Percentiles rank a stretch among this genome's conserved stretches.
Evolutionary conservation across 176 grass and related monocot genomes (phyloP).

Genomic region (Miscanthus lutarioriparius): DNA sequence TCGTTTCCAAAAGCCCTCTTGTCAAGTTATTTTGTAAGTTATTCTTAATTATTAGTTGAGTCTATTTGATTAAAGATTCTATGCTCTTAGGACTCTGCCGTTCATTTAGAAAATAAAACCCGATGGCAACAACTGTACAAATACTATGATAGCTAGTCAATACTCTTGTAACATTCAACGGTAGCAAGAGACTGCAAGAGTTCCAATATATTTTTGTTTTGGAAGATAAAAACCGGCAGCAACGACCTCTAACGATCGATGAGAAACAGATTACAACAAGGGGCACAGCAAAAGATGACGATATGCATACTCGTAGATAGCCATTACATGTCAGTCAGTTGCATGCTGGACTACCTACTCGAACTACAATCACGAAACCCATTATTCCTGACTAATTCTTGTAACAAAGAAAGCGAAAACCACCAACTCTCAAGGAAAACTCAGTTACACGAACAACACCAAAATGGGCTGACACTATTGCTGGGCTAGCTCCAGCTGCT

Average conservation of each 20-base stretch:
- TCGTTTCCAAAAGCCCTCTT: no score
- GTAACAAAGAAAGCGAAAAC: background rate
- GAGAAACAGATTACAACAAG: background rate
- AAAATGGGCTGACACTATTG: conserved; percentile 10
- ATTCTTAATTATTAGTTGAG: no score
- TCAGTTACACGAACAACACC: background rate
- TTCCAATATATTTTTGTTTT: background rate
- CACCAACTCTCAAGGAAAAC: background rate
- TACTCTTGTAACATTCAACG: background rate
- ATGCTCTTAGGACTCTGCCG: no score
- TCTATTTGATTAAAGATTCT: no score
- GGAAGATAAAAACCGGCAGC: background rate
- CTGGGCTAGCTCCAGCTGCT: background rate
- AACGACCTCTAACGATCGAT: background rate
- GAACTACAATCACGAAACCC: conserved; percentile 1
- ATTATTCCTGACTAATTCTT: conserved; percentile 23
- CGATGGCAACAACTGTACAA: background rate
- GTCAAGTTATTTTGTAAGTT: no score
- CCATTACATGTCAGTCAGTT: background rate
- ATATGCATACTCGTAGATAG: background rate
- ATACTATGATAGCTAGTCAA: no score
- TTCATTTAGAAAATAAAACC: no score
- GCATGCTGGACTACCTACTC: conserved; percentile 22
- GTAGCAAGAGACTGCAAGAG: background rate
- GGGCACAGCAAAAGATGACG: background rate